Conservation (phyloP, 768 basidiomycete species). For the Suillus subluteus region DNA sequence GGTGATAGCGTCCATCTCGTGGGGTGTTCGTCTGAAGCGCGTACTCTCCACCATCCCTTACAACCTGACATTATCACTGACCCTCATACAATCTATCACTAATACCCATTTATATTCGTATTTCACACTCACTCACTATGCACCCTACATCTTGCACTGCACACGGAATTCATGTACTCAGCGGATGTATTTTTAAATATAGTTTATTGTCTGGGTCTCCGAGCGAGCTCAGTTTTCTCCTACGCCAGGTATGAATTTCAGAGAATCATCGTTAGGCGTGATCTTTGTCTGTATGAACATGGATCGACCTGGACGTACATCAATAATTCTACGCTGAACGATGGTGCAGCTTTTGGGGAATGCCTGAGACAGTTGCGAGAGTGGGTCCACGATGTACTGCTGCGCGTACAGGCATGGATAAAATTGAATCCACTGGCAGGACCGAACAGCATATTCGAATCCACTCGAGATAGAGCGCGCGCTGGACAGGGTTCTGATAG, state of each 20-base stretch:
- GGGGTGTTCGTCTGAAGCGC: no score
- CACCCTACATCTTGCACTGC: no score
- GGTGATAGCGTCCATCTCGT: no score
- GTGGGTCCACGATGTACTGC: conserved; percentile 35
- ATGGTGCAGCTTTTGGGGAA: conserved; percentile 14
- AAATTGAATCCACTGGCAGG: conserved; percentile 16
- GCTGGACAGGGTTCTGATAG: conserved; percentile 18
- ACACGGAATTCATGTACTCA: no score
- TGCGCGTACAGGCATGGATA: conserved; percentile 19
- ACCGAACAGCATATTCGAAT: conserved; percentile 19
- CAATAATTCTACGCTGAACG: conserved; percentile 4
- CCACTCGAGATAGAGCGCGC: conserved; percentile 6
- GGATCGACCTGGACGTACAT: conserved; percentile 58
- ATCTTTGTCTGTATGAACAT: conserved; percentile 99
- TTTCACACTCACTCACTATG: no score
- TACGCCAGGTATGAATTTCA: conserved; percentile 96
- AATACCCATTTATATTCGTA: no score
- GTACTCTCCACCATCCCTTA: no score
- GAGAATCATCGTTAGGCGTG: conserved; percentile 95
- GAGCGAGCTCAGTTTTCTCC: conserved; percentile 23
- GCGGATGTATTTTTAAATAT: no score
- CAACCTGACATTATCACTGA: no score
- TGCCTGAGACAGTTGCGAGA: conserved; percentile 38
- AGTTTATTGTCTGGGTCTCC: no score
- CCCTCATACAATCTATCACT: no score